These are phyloP conservation scores for Kwoniella sp. DNA, from an alignment of 768 basidiomycete genomes.

Conservation along the genomic window DNA sequence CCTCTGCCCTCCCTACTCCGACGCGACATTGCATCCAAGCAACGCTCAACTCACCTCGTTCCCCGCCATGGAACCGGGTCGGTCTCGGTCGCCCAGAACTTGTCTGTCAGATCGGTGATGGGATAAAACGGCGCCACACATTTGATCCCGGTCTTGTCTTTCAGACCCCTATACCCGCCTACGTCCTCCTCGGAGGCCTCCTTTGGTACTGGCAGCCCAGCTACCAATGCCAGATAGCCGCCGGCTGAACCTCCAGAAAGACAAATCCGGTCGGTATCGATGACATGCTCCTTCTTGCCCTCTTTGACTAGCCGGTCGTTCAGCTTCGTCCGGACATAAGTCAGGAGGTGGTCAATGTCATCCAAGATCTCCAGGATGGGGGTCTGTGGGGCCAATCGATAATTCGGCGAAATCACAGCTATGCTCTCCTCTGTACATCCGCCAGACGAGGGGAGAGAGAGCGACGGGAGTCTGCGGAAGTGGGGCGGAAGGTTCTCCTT, in stretches of 20 bases:
- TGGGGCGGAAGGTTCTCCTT: conserved; percentile 48
- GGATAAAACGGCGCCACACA: conserved; percentile 45
- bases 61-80: conserved; percentile 40
- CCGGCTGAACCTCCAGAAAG: conserved; percentile 43
- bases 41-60: conserved; percentile 18
- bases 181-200: conserved; percentile 25
- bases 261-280: conserved; percentile 35
- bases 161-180: conserved; percentile 35
- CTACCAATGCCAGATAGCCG: conserved; percentile 43
- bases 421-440: conserved; percentile 28
- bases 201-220: conserved; percentile 28
- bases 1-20: too few species aligned
- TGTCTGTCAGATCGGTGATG: conserved; percentile 41
- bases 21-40: background rate
- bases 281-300: conserved; percentile 20
- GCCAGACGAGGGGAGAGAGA: conserved; percentile 1
- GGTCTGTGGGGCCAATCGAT: conserved; percentile 49
- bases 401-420: conserved; percentile 48
- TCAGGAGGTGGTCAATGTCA: conserved; percentile 36
- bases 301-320: conserved; percentile 25
- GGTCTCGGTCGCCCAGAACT: conserved; percentile 41
- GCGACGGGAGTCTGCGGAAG: conserved; percentile 32
- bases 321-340: conserved; percentile 30
- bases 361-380: conserved; percentile 47
- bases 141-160: conserved; percentile 24